These are phyloP conservation scores for Leishmania major DNA, from an alignment of 208 protist genomes.

Conservation along the genomic window DNA sequence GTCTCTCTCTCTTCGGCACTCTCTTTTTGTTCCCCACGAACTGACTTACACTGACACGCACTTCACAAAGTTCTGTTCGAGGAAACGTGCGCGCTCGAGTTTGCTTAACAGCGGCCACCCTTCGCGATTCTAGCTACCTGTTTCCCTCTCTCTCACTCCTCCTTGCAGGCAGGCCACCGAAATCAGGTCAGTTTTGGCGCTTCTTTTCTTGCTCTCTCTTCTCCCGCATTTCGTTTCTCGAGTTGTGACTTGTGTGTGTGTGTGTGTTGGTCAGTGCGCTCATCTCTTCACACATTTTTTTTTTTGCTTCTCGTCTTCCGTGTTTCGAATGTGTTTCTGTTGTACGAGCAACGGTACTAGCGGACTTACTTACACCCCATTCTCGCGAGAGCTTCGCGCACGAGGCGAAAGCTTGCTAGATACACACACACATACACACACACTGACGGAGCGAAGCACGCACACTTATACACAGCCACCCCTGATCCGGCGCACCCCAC, in stretches of 20 bases:
- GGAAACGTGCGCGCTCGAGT: slow-evolving; percentile 1
- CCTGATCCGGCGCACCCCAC: neutral
- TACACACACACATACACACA: neutral
- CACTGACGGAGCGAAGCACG: neutral
- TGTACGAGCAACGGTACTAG: neutral
- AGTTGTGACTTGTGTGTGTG: neutral
- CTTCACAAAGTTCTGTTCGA: neutral
- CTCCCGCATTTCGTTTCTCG: neutral
- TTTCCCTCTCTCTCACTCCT: neutral
- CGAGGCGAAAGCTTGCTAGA: neutral
- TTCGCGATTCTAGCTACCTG: neutral
- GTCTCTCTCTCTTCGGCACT: neutral
- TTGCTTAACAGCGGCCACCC: neutral
- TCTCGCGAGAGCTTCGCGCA: neutral
- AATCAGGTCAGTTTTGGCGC: neutral
- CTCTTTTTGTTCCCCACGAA: neutral
- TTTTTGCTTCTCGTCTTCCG: slow-evolving; percentile 8
- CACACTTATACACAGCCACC: neutral
- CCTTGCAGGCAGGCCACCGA: neutral
- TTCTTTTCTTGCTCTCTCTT: neutral
- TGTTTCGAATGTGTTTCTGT: slow-evolving; percentile 5
- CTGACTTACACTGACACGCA: slow-evolving; percentile 4
- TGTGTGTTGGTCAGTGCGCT: neutral
- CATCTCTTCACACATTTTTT: neutral
- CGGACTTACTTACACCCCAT: neutral